Percentiles rank a stretch among this genome's conserved stretches.
Evolutionary conservation across 2,329 filamentous ascomycete species (phyloP).

Genomic region (Thielaviopsis ethacetica): DNA sequence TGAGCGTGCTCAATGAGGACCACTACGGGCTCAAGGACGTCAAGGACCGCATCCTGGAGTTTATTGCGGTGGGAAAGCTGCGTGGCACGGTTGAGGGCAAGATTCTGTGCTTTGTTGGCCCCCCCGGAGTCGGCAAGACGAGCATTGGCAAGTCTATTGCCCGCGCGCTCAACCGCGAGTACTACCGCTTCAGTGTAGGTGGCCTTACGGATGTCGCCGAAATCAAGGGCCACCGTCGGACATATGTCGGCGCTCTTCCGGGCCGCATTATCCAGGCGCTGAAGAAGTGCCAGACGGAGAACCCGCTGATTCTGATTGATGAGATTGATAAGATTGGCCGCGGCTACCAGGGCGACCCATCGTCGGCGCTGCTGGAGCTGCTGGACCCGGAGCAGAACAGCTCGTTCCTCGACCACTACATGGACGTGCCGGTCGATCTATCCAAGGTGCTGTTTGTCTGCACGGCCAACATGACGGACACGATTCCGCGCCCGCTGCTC

Average conservation of each 20-base stretch:
- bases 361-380: conserved; percentile 81
- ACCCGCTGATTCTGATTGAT: conserved; percentile 89
- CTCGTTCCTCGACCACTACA: conserved; percentile 95
- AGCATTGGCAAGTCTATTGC: conserved; percentile 98
- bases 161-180: conserved; percentile 81
- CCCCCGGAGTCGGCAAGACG: conserved; percentile 94
- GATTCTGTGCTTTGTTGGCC: conserved; percentile 93
- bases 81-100: conserved; percentile 96
- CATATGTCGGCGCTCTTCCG: conserved; percentile 88
- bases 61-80: conserved; percentile 94
- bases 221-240: conserved; percentile 93
- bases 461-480: conserved; percentile 97
- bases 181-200: conserved; percentile 96
- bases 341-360: conserved; percentile 90
- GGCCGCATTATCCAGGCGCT: conserved; percentile 95
- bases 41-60: conserved; percentile 94
- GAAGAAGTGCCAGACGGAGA: conserved; percentile 98
- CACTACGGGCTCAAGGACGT: conserved; percentile 96
- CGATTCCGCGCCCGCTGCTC: conserved; percentile 80
- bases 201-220: conserved; percentile 94
- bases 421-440: conserved; percentile 93
- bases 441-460: conserved; percentile 98
- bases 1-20: conserved; percentile 83
- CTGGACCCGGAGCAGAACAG: conserved; percentile 95
- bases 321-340: conserved; percentile 97